phyloP scores from a whole-genome alignment of 345 rosid species.

The Linum lewisii region DNA sequence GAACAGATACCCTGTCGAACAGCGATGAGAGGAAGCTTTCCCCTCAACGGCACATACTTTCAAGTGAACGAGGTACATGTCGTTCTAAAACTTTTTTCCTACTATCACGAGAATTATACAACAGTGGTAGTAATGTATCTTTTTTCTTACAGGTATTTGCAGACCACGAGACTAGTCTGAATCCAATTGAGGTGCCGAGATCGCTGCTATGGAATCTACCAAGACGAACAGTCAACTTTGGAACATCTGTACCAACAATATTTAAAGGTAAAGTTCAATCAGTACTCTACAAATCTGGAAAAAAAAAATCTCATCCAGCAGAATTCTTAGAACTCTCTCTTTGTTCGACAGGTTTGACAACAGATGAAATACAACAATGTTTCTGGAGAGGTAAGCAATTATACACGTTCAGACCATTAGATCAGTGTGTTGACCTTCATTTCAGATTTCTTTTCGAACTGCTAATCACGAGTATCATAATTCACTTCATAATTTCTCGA shows the following conservation, averaged over 20 bases:
- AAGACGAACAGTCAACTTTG: slow-evolving; percentile 22
- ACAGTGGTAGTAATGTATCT: background rate
- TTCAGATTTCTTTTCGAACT: too few species aligned
- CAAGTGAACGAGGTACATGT: slow-evolving; percentile 24
- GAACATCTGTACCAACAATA: slow-evolving; percentile 21
- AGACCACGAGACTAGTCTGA: slow-evolving; percentile 23
- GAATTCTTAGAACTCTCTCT: background rate
- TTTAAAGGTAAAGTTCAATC: slow-evolving; percentile 17
- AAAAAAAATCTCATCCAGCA: background rate
- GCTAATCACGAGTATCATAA: too few species aligned
- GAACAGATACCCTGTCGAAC: slow-evolving; percentile 26
- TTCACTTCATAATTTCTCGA: background rate
- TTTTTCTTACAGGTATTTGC: slow-evolving; percentile 22
- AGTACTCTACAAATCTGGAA: background rate
- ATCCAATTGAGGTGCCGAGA: slow-evolving; percentile 22
- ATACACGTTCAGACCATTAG: too few species aligned
- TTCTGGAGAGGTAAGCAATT: slow-evolving; percentile 7
- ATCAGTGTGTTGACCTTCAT: too few species aligned
- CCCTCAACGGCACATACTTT: slow-evolving; percentile 27
- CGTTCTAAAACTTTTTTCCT: background rate
- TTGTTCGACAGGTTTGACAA: background rate
- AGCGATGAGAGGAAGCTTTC: slow-evolving; percentile 27
- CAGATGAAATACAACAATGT: slow-evolving; percentile 4
- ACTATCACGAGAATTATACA: background rate
- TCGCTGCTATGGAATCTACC: slow-evolving; percentile 18